Evolutionary conservation across 1,284 basidiomycete genomes (phyloP).

Genomic region (Naganishia albida): DNA sequence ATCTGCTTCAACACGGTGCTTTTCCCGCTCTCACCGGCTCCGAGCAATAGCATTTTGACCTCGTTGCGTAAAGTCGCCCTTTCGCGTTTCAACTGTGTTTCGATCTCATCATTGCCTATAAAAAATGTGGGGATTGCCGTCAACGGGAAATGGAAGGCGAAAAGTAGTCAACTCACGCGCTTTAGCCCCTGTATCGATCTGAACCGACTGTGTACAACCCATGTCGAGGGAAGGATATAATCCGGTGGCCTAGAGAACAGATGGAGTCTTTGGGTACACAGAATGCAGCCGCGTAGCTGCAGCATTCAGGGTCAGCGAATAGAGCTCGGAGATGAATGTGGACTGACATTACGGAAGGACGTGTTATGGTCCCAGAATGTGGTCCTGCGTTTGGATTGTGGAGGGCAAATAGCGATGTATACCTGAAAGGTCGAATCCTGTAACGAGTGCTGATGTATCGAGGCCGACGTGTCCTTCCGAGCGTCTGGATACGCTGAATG

Average conservation of each 20-base stretch:
- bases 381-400: no score
- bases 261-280: not conserved
- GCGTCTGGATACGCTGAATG: no score
- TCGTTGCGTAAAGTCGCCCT: constrained; percentile 89
- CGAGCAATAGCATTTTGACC: constrained; percentile 84
- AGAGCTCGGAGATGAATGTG: not conserved
- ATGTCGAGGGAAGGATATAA: constrained; percentile 41
- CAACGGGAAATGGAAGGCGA: not conserved
- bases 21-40: constrained; percentile 87
- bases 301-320: not conserved
- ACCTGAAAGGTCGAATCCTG: no score
- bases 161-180: constrained; percentile 43
- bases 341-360: not conserved
- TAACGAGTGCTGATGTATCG: no score
- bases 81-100: constrained; percentile 91
- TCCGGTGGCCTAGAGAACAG: not conserved
- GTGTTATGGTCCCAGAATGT: no score
- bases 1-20: constrained; percentile 94
- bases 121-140: not conserved
- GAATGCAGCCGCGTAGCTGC: not conserved
- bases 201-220: constrained; percentile 56
- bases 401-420: no score
- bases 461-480: no score
- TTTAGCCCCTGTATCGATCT: constrained; percentile 54
- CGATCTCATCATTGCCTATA: constrained; percentile 82